These are phyloP conservation scores for Stemphylium lycopersici DNA, from an alignment of 2,329 filamentous ascomycete species.

Conservation along the genomic window DNA sequence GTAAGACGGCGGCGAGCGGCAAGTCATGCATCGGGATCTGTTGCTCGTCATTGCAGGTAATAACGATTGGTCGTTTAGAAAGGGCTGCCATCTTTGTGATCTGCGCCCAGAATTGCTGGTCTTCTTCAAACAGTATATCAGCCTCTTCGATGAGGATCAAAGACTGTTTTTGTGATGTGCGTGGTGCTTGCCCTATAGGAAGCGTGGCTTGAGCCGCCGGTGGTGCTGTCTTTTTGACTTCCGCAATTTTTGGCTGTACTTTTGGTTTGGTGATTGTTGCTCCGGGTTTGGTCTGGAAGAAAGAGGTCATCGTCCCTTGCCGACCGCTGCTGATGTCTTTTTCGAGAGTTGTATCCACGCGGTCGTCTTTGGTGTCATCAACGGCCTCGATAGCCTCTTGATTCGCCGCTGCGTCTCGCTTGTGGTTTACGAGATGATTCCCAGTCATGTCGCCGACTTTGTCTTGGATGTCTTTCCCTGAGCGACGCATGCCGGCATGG, in stretches of 20 bases:
- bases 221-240: slow-evolving; percentile 22
- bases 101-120: slow-evolving; percentile 92
- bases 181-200: slow-evolving; percentile 37
- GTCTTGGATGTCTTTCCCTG: slow-evolving; percentile 87
- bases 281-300: slow-evolving; percentile 66
- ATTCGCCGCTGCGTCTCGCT: slow-evolving; percentile 39
- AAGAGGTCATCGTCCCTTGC: slow-evolving; percentile 79
- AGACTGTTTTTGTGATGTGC: slow-evolving; percentile 78
- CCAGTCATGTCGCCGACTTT: slow-evolving; percentile 95
- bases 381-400: slow-evolving; percentile 13
- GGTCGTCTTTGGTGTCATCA: slow-evolving; percentile 46
- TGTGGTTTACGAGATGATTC: slow-evolving; percentile 81
- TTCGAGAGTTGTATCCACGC: slow-evolving; percentile 55
- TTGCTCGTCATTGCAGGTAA: slow-evolving; percentile 94
- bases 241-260: slow-evolving; percentile 16
- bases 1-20: slow-evolving; percentile 83
- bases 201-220: slow-evolving; percentile 30
- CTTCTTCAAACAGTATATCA: slow-evolving; percentile 92
- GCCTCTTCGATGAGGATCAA: slow-evolving; percentile 93
- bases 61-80: slow-evolving; percentile 89
- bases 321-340: slow-evolving; percentile 70
- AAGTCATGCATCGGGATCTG: slow-evolving; percentile 76
- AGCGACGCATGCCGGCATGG: slow-evolving; percentile 80
- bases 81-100: slow-evolving; percentile 77
- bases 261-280: slow-evolving; percentile 29